These are phyloP conservation scores for Hypoxylon rubiginosum DNA, from an alignment of 2,329 filamentous ascomycete species.

Conservation along the genomic window DNA sequence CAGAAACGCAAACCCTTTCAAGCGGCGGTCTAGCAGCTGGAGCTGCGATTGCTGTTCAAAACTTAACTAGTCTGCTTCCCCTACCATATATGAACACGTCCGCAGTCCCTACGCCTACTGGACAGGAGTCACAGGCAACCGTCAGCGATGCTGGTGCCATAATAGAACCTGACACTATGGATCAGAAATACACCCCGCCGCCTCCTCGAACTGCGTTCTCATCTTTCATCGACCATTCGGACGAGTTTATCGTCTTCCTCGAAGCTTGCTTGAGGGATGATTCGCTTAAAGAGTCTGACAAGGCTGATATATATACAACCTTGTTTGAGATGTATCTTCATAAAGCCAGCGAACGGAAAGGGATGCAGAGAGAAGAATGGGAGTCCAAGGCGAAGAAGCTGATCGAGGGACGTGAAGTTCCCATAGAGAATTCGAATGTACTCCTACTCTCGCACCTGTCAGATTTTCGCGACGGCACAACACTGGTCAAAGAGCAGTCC, in stretches of 20 bases:
- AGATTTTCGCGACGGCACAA: constrained; percentile 89
- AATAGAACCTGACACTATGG: constrained; percentile 62
- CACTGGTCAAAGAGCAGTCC: constrained; percentile 92
- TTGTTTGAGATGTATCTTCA: constrained; percentile 98
- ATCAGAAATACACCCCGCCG: constrained; percentile 79
- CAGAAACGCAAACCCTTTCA: constrained; percentile 55
- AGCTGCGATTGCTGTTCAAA: constrained; percentile 85
- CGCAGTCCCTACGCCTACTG: constrained; percentile 66
- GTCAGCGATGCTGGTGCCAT: constrained; percentile 67
- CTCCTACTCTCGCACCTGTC: constrained; percentile 92
- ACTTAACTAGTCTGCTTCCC: constrained; percentile 84
- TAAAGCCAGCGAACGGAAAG: constrained; percentile 82
- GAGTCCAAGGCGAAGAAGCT: constrained; percentile 90
- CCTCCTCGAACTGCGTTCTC: constrained; percentile 92
- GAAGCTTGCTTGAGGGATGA: constrained; percentile 86
- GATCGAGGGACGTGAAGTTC: constrained; percentile 82
- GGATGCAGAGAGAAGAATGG: constrained; percentile 79
- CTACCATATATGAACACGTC: constrained; percentile 85
- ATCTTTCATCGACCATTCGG: constrained; percentile 92
- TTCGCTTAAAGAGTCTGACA: constrained; percentile 79
- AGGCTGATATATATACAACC: constrained; percentile 90
- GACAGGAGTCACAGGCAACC: constrained; percentile 64
- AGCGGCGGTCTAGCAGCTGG: constrained; percentile 65
- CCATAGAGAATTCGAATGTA: constrained; percentile 95
- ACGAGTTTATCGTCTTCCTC: constrained; percentile 92